Evolutionary conservation across 108 stramenopile species (phyloP).

Genomic region (Fragilaria radians): DNA sequence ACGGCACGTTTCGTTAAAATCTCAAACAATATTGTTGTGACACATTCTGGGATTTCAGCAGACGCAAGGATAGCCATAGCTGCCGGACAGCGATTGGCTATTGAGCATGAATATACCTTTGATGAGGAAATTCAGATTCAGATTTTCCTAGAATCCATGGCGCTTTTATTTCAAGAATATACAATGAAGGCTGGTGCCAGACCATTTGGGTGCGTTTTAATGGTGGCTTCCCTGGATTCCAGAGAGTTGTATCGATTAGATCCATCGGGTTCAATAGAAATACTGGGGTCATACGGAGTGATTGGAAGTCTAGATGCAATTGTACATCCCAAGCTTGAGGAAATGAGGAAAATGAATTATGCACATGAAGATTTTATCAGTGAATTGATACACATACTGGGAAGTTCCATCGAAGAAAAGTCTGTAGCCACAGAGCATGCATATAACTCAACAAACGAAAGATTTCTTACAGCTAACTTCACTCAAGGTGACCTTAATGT

Average conservation of each 20-base stretch:
- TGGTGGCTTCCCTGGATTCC: conserved; percentile 43
- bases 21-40: conserved; percentile 39
- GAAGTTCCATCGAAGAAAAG: too few species aligned
- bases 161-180: conserved; percentile 63
- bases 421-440: too few species aligned
- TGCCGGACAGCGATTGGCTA: conserved; percentile 51
- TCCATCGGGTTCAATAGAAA: conserved; percentile 51
- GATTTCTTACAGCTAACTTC: too few species aligned
- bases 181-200: conserved; percentile 71
- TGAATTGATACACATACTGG: too few species aligned
- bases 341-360: too few species aligned
- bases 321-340: not conserved
- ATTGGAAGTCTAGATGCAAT: conserved; percentile 1
- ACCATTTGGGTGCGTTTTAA: conserved; percentile 66
- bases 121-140: conserved; percentile 53
- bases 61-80: conserved; percentile 69
- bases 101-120: conserved; percentile 67
- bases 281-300: not conserved
- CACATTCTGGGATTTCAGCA: conserved; percentile 67
- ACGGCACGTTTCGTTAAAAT: conserved; percentile 55
- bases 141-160: conserved; percentile 55
- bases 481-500: too few species aligned
- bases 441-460: too few species aligned
- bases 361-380: too few species aligned
- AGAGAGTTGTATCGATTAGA: conserved; percentile 61